A percentile compares a stretch with the other conserved stretches of the same genome.
Conservation (phyloP, 2,329 filamentous ascomycete species). For the Sporothrix euskadiensis region DNA sequence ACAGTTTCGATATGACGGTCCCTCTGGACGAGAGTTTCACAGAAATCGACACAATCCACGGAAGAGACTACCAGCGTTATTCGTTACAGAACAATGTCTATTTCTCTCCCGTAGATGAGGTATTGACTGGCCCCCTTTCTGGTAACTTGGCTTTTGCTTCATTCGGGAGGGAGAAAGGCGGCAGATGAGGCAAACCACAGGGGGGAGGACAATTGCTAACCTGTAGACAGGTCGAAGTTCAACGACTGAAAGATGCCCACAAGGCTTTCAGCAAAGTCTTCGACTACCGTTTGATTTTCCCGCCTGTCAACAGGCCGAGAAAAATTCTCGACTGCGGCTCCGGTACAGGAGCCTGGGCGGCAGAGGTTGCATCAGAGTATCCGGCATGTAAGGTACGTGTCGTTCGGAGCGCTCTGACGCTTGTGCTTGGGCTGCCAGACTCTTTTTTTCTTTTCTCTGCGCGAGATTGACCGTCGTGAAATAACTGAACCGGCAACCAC, state of each 20-base stretch:
- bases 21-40: constrained; percentile 60
- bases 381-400: constrained; percentile 61
- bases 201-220: neutral
- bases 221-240: constrained; percentile 61
- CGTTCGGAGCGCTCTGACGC: neutral
- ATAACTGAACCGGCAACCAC: neutral
- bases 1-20: constrained; percentile 51
- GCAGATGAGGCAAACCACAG: neutral
- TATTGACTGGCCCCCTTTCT: constrained; percentile 42
- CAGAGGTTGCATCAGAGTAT: constrained; percentile 64
- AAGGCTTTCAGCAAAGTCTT: constrained; percentile 63
- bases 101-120: constrained; percentile 71
- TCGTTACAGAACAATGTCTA: constrained; percentile 65
- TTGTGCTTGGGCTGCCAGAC: neutral
- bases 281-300: constrained; percentile 67
- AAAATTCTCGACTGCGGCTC: constrained; percentile 72
- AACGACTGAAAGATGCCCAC: constrained; percentile 65
- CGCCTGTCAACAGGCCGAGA: constrained; percentile 58
- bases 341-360: constrained; percentile 70
- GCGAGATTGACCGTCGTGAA: neutral
- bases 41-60: constrained; percentile 61
- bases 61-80: constrained; percentile 67
- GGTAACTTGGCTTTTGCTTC: too few species aligned
- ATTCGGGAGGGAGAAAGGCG: neutral
- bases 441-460: neutral